Base-by-base conservation (phyloP, 2,329 filamentous ascomycete genomes). In the Nannizzia gypsea region DNA sequence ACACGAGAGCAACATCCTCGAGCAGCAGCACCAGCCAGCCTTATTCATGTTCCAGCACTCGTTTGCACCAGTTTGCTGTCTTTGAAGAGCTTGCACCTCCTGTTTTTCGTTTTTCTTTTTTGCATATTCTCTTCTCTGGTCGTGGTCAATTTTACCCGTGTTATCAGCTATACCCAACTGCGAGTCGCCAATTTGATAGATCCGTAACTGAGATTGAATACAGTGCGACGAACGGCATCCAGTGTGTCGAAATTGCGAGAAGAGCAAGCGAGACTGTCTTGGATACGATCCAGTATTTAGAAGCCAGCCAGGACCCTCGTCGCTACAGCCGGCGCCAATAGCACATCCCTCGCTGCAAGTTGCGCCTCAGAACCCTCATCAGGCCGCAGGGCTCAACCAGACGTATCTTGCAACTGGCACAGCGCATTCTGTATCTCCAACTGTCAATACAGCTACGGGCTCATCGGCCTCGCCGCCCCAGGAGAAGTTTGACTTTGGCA, bases 191-290 rank as follows among this genome's bases (percentile, higher is more conserved):
- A 26, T 52, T 22, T 15, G 22, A 31, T 52, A 31, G 13, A 52
- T n/a, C 50, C 24, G 34, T 54, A 34, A n/a, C 50, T 54, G 26
- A 54, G 50, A 31, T 1, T 54, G 8, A 26, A 54, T 31, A 66
- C 72, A 96, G 93, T 99, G 93, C 77, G 93, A 97, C 82, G 93
- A 99, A 80, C 85, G 84, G 63, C 90, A 96, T 74, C 93, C 93
- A 22, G 85, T 87, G 62, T 99, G 93, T 79, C 76, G 82, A 67
- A 86, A 86, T 70, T 86, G 83, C 68, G 78, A 82, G 66, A 86
- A 86, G 70, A 84, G 81, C 73, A 86, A 86, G 70, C 81, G 83
- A 67, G 82, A 85, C 70, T 86, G 83, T 68, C 71, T 85, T 63
- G 83, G 83, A 62, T 86, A 86, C 80, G 83, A 86, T 68, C 83